Conservation (phyloP, 176 grass and related monocot species). For the Rhynchospora breviuscula region DNA sequence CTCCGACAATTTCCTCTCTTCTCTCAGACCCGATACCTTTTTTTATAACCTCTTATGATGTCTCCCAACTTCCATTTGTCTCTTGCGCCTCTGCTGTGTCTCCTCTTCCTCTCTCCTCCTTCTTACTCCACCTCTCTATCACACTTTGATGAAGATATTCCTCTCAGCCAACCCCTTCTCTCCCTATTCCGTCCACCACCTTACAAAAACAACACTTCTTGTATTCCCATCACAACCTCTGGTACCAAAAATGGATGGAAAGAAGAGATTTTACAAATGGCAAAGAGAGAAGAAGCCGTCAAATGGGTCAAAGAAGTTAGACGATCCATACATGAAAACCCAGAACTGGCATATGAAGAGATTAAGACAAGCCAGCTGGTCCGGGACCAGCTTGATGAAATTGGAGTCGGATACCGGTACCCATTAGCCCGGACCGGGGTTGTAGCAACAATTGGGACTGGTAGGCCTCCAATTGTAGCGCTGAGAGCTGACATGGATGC, state of each 20-base stretch:
- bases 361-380: slow-evolving; percentile 79
- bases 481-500: slow-evolving; percentile 95
- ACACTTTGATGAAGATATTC: slow-evolving; percentile 10
- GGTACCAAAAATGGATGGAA: slow-evolving; percentile 40
- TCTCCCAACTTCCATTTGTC: slow-evolving; percentile 1
- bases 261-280: slow-evolving; percentile 53
- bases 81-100: neutral
- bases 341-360: slow-evolving; percentile 96
- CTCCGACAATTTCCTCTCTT: neutral
- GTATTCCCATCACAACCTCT: neutral
- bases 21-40: neutral
- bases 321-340: slow-evolving; percentile 72
- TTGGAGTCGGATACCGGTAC: slow-evolving; percentile 53
- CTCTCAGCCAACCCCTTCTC: neutral
- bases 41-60: neutral
- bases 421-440: slow-evolving; percentile 81
- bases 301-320: slow-evolving; percentile 54
- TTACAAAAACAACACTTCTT: neutral
- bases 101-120: neutral
- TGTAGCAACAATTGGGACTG: slow-evolving; percentile 70
- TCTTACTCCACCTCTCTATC: neutral
- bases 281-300: slow-evolving; percentile 37
- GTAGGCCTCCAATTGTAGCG: slow-evolving; percentile 59
- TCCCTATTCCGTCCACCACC: neutral
- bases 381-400: slow-evolving; percentile 45